Percentiles rank a stretch among this genome's conserved stretches.
Conservation (phyloP, 129 eudicot genomes). For the Arctium minus region DNA sequence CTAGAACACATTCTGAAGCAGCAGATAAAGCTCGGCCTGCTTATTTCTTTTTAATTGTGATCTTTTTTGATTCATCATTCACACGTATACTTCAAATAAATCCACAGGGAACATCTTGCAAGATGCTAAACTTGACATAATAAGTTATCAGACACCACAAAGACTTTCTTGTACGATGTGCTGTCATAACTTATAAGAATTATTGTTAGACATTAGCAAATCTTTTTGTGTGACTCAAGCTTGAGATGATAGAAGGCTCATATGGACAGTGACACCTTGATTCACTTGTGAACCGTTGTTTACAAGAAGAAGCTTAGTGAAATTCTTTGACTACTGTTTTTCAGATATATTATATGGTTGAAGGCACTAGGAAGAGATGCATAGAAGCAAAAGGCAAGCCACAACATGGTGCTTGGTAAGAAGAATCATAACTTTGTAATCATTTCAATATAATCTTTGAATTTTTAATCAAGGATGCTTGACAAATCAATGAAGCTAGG, state of each 20-base stretch:
- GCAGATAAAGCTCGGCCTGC: too few species aligned
- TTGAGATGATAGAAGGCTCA: background rate
- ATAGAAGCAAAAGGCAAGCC: background rate
- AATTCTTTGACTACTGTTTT: background rate
- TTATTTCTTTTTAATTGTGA: too few species aligned
- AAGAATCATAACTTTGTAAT: background rate
- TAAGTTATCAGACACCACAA: background rate
- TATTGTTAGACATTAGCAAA: background rate
- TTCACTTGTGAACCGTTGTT: background rate
- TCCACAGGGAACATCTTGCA: background rate
- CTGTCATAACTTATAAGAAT: background rate
- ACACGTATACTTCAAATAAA: background rate
- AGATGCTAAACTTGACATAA: background rate
- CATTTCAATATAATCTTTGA: background rate
- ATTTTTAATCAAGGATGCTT: background rate
- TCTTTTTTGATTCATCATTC: background rate
- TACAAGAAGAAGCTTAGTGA: background rate
- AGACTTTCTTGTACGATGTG: background rate
- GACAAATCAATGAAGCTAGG: background rate
- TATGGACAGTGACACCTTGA: background rate
- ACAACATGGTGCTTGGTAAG: background rate
- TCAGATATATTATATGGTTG: background rate
- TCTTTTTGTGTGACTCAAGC: background rate
- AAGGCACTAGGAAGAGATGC: background rate
- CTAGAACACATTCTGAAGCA: background rate